Percentiles rank a stretch among this genome's conserved stretches.
Evolutionary conservation across 306 rosid genomes (phyloP).

Genomic region (Herpetospermum pedunculosum): DNA sequence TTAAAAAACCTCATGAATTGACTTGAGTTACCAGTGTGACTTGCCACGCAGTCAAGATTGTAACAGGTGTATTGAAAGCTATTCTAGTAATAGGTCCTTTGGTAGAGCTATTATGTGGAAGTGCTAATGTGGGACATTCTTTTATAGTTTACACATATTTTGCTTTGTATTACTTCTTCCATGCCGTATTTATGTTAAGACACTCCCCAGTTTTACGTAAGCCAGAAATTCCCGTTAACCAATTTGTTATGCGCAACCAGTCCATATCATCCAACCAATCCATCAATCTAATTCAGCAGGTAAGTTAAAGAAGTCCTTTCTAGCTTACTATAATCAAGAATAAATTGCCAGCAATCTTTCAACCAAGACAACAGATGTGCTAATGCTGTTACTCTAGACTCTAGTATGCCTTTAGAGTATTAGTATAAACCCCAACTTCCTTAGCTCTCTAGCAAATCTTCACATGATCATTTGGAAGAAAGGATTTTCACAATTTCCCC

Average conservation of each 20-base stretch:
- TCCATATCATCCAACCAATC: background rate
- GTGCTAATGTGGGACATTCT: background rate
- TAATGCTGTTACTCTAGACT: background rate
- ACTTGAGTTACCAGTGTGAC: background rate
- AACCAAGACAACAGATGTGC: background rate
- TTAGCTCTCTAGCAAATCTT: background rate
- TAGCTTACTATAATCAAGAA: background rate
- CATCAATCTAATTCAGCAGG: background rate
- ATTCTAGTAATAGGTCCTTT: background rate
- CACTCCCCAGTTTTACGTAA: background rate
- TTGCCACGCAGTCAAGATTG: background rate
- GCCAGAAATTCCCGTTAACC: background rate
- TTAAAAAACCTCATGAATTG: background rate
- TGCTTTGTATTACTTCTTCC: background rate
- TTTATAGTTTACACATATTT: background rate
- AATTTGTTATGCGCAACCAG: background rate
- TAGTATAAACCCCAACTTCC: background rate
- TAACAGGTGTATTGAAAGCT: background rate
- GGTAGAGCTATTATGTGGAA: background rate
- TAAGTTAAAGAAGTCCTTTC: background rate
- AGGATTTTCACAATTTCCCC: background rate
- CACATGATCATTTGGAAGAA: background rate
- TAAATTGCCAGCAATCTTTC: background rate
- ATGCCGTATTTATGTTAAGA: background rate
- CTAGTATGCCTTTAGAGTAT: background rate